Evolutionary conservation across 2,329 filamentous ascomycete species (phyloP), one percentile per base, ranked within the genome.

Genomic region (Neurospora sp.): DNA sequence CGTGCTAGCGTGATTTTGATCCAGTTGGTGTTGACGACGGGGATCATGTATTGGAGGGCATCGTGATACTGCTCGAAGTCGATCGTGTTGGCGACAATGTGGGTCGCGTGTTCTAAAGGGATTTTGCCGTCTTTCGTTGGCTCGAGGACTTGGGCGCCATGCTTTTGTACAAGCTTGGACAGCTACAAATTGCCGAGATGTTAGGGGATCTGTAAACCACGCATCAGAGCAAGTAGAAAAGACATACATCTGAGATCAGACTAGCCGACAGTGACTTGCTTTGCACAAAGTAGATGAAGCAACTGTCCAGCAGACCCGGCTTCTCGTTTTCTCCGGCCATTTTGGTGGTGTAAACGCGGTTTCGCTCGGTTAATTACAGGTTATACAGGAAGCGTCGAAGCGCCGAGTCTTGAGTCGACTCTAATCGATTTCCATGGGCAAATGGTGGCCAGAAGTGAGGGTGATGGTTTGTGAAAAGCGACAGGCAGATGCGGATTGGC

Each of bases 31-130:
- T 89, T 94, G 37, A 98, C 89, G 1, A 98, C 91, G 11, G 93
- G 91, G 67, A 96, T 90, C 85, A 97, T 91, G 73, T 88, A 83
- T 66, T 92, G 91, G 73, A 91, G 85, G 1, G 92, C 89, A 72
- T 88, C 85, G 71, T 87, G 84, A 78, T 96, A 98, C 76, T 95
- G 89, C n/a, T 92, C 89, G 75, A 99, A 99, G 78, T 99, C 93
- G 80, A 93, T 91, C 0, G 91, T 95, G 70, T 89, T 88, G 70
- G 94, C 83, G 67, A 89, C 77, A 72, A 89, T 85, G 75, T 88
- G 87, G 28, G 86, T 86, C 67, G 83, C 82, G 69, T 82, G 75
- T 67, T 81, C 77, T 37, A 88, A 81, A 1, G 80, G 80, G 15
- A 87, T 77, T 15, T 81, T 81, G 74, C 84, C 85, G 73, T 87